Conservation (phyloP, 2,329 filamentous ascomycete genomes). For the Sordariomycetes sp. region DNA sequence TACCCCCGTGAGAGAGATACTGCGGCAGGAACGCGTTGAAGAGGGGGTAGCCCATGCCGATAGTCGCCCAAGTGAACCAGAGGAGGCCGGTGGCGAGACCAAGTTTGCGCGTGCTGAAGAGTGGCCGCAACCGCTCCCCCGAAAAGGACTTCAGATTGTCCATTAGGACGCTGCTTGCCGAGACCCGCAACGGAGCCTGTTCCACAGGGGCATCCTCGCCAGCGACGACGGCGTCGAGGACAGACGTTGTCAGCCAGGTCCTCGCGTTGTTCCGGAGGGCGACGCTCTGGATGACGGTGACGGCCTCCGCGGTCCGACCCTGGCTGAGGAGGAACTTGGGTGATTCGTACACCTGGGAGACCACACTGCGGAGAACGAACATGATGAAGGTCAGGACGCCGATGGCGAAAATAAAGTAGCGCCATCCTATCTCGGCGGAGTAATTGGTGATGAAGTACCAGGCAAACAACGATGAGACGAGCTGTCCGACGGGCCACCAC, state of each 20-base stretch:
- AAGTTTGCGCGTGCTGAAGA: conserved; percentile 46
- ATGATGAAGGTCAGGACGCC: conserved; percentile 65
- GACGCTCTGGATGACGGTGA: conserved; percentile 69
- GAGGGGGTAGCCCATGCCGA: conserved; percentile 78
- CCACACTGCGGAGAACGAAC: conserved; percentile 68
- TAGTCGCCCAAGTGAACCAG: conserved; percentile 74
- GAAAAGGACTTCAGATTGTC: conserved; percentile 58
- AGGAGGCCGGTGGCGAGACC: conserved; percentile 43
- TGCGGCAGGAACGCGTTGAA: conserved; percentile 90
- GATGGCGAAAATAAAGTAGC: conserved; percentile 60
- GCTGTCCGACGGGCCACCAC: conserved; percentile 79
- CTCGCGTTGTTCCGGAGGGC: conserved; percentile 59
- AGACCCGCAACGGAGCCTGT: background rate
- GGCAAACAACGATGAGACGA: conserved; percentile 60
- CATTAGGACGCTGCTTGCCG: conserved; percentile 30
- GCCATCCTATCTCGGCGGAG: conserved; percentile 63
- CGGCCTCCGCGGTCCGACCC: conserved; percentile 68
- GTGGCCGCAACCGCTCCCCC: conserved; percentile 51
- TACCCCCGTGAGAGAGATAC: conserved; percentile 56
- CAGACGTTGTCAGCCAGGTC: conserved; percentile 68
- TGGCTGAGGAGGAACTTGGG: conserved; percentile 72
- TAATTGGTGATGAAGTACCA: conserved; percentile 68
- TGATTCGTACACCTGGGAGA: conserved; percentile 76
- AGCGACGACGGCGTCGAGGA: conserved; percentile 43
- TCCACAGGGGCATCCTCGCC: conserved; percentile 11